Base-by-base conservation (phyloP, 1,284 basidiomycete species). In the Tilletia setariae region DNA sequence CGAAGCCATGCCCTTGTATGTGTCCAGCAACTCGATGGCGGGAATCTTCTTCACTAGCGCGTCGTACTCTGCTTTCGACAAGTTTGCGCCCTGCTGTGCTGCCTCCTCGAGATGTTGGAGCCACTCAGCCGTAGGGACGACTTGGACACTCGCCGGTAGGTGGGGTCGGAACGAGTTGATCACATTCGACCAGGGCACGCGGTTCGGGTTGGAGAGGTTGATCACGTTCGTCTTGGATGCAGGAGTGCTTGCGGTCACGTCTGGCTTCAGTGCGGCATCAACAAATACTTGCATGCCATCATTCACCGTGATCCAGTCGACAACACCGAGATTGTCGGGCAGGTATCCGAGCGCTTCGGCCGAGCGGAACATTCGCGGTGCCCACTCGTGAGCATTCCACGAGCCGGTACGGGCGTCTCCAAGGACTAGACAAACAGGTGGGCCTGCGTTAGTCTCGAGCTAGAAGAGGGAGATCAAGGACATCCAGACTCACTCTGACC, bases 401-500 rank as follows among this genome's bases (percentile, higher is more conserved):
- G 56, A 25, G 15, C 56, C 56, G 19, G 56, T 32, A 11, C 56
- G 56, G 28, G 32, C 23, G 56, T 61, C 56, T 13, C 56, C 56
- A 21, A 30, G 28, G 16, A 61, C 56, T 61, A 30, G 15, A 21
- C 8, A 61, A 30, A n/a, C n/a, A n/a, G n/a, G n/a, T n/a, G n/a
- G n/a, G n/a, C n/a, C n/a, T n/a, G n/a, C n/a, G n/a, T n/a, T n/a
- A n/a, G n/a, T n/a, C n/a, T n/a, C n/a, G n/a, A n/a, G n/a, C n/a
- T n/a, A n/a, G n/a, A n/a, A n/a, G n/a, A n/a, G n/a, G n/a, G n/a
- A n/a, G n/a, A n/a, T n/a, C n/a, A n/a, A n/a, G n/a, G n/a, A n/a
- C n/a, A n/a, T n/a, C n/a, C 21, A 49, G 25, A 61, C 56, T 61
- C 56, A 61, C 56, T 35, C 21, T 61, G 56, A 40, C 56, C 56